Conservation (phyloP, 176 grass and related monocot species). For the Cenchrus americanus region DNA sequence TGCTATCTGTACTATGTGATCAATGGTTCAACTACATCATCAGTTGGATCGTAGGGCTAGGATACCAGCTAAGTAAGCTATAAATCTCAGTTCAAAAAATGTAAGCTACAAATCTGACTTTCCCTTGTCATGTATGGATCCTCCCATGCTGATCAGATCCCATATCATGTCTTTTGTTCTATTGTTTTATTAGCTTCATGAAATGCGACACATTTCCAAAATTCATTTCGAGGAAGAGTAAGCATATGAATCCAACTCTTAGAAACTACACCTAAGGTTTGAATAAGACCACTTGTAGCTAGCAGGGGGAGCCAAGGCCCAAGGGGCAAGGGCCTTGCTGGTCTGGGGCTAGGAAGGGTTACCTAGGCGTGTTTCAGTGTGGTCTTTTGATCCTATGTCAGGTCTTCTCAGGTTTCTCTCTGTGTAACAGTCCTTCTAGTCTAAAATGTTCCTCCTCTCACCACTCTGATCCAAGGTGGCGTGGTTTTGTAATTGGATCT, state of each 20-base stretch:
- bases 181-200: slow-evolving; percentile 20
- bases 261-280: slow-evolving; percentile 1
- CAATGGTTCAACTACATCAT: background rate
- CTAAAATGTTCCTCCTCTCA: too few species aligned
- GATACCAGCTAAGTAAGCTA: slow-evolving; percentile 21
- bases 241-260: slow-evolving; percentile 7
- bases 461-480: too few species aligned
- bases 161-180: background rate
- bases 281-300: background rate
- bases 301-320: too few species aligned
- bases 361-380: too few species aligned
- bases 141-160: background rate
- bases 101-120: slow-evolving; percentile 18
- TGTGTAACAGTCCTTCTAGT: too few species aligned
- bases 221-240: slow-evolving; percentile 21
- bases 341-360: too few species aligned
- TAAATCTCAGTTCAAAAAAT: background rate
- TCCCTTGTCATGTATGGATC: background rate
- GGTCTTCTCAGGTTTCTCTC: too few species aligned
- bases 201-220: slow-evolving; percentile 15
- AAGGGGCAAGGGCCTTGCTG: too few species aligned
- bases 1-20: slow-evolving; percentile 6
- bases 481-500: too few species aligned
- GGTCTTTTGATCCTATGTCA: too few species aligned
- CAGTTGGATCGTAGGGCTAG: background rate